phyloP scores from a whole-genome alignment of 345 rosid genomes.

The Chamaenerion angustifolium region DNA sequence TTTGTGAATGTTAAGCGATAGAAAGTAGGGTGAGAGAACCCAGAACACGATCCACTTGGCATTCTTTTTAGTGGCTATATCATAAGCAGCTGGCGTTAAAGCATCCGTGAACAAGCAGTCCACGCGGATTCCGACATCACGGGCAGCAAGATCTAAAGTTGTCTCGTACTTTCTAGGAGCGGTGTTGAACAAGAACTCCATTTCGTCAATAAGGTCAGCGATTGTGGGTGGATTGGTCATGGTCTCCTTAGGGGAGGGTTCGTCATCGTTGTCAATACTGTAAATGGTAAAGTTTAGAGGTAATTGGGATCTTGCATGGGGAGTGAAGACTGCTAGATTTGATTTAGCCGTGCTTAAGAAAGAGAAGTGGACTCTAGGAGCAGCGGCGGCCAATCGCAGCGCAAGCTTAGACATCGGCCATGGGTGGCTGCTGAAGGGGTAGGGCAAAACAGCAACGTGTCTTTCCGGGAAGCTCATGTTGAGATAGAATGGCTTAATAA shows the following conservation, averaged over 20 bases:
- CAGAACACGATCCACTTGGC: slow-evolving; percentile 37
- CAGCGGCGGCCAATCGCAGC: background rate
- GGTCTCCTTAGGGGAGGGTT: no score
- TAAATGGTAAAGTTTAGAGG: no score
- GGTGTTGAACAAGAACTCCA: background rate
- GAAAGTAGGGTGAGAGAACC: slow-evolving; percentile 16
- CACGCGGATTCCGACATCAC: background rate
- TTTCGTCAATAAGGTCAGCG: background rate
- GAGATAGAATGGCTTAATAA: background rate
- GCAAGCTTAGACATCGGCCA: background rate
- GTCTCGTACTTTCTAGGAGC: background rate
- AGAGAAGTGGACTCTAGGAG: background rate
- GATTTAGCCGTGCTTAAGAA: background rate
- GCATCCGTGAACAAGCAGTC: background rate
- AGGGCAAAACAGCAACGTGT: background rate
- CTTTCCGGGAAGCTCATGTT: background rate
- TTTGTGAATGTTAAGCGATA: slow-evolving; percentile 20
- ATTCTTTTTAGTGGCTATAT: slow-evolving; percentile 4
- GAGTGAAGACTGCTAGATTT: background rate
- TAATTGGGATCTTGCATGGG: background rate
- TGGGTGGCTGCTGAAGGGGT: background rate
- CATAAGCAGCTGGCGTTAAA: background rate
- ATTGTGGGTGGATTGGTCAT: no score
- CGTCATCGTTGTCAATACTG: no score
- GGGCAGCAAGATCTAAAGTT: background rate